Conservation (phyloP, 2,329 filamentous ascomycete genomes). For the Cylindrodendrum hubeiense region DNA sequence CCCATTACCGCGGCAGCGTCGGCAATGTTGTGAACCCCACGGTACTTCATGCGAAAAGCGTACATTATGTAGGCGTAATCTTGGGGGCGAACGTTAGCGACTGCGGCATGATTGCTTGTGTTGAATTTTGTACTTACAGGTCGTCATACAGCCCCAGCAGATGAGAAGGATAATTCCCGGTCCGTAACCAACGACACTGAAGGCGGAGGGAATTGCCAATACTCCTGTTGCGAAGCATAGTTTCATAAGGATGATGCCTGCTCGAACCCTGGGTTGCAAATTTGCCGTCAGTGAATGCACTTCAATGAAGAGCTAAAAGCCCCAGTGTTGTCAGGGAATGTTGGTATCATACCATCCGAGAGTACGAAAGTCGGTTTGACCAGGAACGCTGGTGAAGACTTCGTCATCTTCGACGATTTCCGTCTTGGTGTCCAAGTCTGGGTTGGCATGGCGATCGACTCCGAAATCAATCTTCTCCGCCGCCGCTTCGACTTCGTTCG, state of each 20-base stretch:
- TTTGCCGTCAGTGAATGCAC: neutral
- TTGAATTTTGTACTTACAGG: slow-evolving; percentile 28
- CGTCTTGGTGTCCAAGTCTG: slow-evolving; percentile 9
- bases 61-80: slow-evolving; percentile 46
- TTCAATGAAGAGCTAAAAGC: neutral
- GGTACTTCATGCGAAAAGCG: slow-evolving; percentile 39
- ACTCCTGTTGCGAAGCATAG: slow-evolving; percentile 44
- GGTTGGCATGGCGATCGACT: neutral
- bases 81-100: neutral
- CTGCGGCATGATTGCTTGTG: neutral
- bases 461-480: slow-evolving; percentile 7
- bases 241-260: slow-evolving; percentile 36
- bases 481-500: neutral
- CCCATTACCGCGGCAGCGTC: slow-evolving; percentile 41
- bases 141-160: slow-evolving; percentile 38
- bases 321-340: neutral
- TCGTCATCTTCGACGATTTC: slow-evolving; percentile 27
- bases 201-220: slow-evolving; percentile 42
- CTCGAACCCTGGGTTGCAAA: slow-evolving; percentile 29
- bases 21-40: slow-evolving; percentile 43
- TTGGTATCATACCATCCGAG: slow-evolving; percentile 34
- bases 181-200: slow-evolving; percentile 39
- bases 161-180: slow-evolving; percentile 37
- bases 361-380: slow-evolving; percentile 36
- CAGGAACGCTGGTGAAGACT: slow-evolving; percentile 30